Conservation (phyloP, 306 rosid species). For the Begonia peltatifolia region DNA sequence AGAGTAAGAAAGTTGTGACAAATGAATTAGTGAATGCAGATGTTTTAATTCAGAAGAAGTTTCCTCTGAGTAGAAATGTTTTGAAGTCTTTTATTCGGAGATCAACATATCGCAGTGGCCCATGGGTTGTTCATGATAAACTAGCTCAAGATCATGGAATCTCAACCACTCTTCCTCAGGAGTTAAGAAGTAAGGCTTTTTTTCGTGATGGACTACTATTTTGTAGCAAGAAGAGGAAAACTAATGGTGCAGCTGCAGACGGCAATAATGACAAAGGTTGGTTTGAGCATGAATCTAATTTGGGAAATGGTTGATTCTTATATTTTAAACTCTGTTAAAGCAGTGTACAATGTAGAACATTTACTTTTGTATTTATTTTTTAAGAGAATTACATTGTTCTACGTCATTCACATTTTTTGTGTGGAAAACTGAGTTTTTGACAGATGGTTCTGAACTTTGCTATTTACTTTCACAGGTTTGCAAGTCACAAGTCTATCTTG, state of each 20-base stretch:
- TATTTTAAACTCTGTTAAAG: too few relatives aligned
- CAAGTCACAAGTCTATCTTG: constrained; percentile 4
- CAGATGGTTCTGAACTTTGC: not conserved
- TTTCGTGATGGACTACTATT: constrained; percentile 54
- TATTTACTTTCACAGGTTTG: not conserved
- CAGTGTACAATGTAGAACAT: too few relatives aligned
- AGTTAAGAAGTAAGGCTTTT: constrained; percentile 39
- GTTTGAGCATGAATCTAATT: not conserved
- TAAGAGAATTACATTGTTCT: too few relatives aligned
- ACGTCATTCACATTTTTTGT: not conserved
- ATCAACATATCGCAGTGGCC: constrained; percentile 77
- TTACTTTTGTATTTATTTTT: too few relatives aligned
- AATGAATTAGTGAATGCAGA: constrained; percentile 26
- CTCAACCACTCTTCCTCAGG: constrained; percentile 55
- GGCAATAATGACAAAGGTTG: constrained; percentile 22
- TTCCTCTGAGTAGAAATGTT: constrained; percentile 55
- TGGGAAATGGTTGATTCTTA: too few relatives aligned
- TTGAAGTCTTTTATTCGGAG: constrained; percentile 85
- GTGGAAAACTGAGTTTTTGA: not conserved
- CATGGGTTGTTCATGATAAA: constrained; percentile 79
- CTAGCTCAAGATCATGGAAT: constrained; percentile 66
- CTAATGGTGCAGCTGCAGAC: constrained; percentile 26
- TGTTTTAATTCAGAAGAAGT: constrained; percentile 66
- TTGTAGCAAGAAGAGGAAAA: constrained; percentile 55
- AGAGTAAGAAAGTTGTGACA: constrained; percentile 40